A percentile compares a stretch with the other conserved stretches of the same genome.
phyloP scores from a whole-genome alignment of 2,329 filamentous ascomycete species.

The Teratosphaeria epicoccoides region DNA sequence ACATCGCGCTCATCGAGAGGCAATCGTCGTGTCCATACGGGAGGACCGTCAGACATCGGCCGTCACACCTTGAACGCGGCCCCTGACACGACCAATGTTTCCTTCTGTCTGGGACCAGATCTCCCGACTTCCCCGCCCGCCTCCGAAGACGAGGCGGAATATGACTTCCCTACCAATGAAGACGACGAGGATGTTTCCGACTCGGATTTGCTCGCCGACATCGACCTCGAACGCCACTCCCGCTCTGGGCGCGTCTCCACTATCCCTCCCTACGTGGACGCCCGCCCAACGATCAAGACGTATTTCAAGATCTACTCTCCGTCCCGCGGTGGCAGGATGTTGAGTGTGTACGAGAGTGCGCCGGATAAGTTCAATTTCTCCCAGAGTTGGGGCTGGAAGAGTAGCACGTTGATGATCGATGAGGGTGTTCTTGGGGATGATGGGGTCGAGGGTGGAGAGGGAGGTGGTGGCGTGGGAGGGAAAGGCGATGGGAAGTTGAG shows the following conservation, averaged over 20 bases:
- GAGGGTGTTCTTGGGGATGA: constrained; percentile 30
- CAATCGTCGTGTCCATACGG: neutral
- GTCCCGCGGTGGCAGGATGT: constrained; percentile 45
- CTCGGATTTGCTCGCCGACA: neutral
- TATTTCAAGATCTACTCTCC: constrained; percentile 55
- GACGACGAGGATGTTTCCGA: neutral
- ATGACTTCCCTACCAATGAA: constrained; percentile 2
- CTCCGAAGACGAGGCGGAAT: constrained; percentile 21
- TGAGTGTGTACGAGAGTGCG: constrained; percentile 49
- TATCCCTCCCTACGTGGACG: constrained; percentile 45
- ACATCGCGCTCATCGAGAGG: neutral
- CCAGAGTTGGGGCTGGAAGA: constrained; percentile 53
- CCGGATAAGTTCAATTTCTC: constrained; percentile 50
- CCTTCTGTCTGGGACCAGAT: neutral
- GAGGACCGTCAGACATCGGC: neutral
- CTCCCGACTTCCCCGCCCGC: constrained; percentile 6
- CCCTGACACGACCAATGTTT: constrained; percentile 2
- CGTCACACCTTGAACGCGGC: neutral
- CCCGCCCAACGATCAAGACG: constrained; percentile 46
- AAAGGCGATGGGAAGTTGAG: constrained; percentile 41
- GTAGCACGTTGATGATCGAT: constrained; percentile 47
- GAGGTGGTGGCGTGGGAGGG: constrained; percentile 13
- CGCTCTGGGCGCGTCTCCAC: constrained; percentile 29
- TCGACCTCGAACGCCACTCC: neutral
- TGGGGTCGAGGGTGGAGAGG: constrained; percentile 24